These are phyloP conservation scores for button mushroom (Agaricus bisporus) DNA, from an alignment of 768 basidiomycete species.

Conservation along the genomic window DNA sequence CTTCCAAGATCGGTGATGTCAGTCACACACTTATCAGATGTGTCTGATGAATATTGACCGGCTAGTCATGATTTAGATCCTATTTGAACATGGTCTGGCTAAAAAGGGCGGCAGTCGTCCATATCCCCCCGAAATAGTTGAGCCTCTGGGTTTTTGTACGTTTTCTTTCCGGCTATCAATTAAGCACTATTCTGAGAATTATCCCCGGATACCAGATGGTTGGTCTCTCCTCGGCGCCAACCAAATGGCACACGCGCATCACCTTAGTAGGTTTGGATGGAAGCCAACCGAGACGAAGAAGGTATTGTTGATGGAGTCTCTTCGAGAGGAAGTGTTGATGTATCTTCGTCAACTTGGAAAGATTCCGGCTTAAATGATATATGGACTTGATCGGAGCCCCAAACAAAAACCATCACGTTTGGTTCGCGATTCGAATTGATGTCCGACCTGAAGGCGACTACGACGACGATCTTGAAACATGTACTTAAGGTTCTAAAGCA, in stretches of 20 bases:
- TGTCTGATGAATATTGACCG: not conserved
- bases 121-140: conserved; percentile 25
- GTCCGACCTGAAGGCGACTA: too few relatives aligned
- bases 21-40: conserved; percentile 4
- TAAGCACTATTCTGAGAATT: not conserved
- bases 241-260: conserved; percentile 25
- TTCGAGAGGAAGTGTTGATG: conserved; percentile 18
- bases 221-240: conserved; percentile 37
- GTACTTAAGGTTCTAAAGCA: too few relatives aligned
- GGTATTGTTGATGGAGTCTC: conserved; percentile 15
- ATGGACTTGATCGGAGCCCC: too few relatives aligned
- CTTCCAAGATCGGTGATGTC: conserved; percentile 30
- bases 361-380: not conserved
- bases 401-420: too few relatives aligned
- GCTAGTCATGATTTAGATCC: conserved; percentile 17
- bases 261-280: conserved; percentile 34
- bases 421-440: too few relatives aligned
- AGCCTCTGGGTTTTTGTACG: conserved; percentile 34
- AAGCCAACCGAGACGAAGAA: conserved; percentile 21
- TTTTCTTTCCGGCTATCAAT: not conserved
- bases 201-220: conserved; percentile 20
- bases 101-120: conserved; percentile 26
- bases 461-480: too few relatives aligned
- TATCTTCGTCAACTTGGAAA: conserved; percentile 13
- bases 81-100: conserved; percentile 27